Evolutionary conservation across 2,329 filamentous ascomycete species (phyloP).

Genomic region (Alternaria ventricosa): DNA sequence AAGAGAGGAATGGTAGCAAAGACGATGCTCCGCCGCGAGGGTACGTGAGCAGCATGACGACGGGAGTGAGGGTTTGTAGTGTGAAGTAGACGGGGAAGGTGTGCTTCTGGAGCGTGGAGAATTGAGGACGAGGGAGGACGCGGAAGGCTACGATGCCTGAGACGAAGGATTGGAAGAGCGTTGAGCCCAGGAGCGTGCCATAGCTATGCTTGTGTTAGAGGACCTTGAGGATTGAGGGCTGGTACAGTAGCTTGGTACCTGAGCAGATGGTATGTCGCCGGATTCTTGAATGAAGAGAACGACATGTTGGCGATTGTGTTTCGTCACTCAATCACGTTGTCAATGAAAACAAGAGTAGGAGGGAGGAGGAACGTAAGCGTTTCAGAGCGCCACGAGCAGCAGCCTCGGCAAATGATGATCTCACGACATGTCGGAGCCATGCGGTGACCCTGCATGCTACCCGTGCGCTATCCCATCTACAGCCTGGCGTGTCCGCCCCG

Average conservation of each 20-base stretch:
- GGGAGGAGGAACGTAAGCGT: neutral
- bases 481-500: neutral
- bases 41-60: slow-evolving; percentile 78
- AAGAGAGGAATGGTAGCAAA: slow-evolving; percentile 10
- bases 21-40: slow-evolving; percentile 53
- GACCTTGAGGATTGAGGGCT: neutral
- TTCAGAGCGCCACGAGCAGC: slow-evolving; percentile 1
- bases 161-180: slow-evolving; percentile 86
- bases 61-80: slow-evolving; percentile 77
- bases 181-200: slow-evolving; percentile 83
- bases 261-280: slow-evolving; percentile 77
- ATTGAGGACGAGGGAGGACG: slow-evolving; percentile 77
- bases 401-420: slow-evolving; percentile 27
- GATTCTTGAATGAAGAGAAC: slow-evolving; percentile 62
- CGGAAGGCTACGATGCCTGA: slow-evolving; percentile 77
- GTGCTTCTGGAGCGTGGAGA: slow-evolving; percentile 75
- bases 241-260: slow-evolving; percentile 57
- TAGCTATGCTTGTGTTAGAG: slow-evolving; percentile 63
- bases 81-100: slow-evolving; percentile 90
- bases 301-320: slow-evolving; percentile 41
- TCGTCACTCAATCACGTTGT: neutral
- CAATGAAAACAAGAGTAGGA: neutral
- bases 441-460: slow-evolving; percentile 9
- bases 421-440: slow-evolving; percentile 22
- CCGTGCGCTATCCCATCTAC: neutral